Evolutionary conservation across 768 basidiomycete species (phyloP), one percentile per base, ranked within the genome.

Genomic region (Pilatotrama ljubarskyi): DNA sequence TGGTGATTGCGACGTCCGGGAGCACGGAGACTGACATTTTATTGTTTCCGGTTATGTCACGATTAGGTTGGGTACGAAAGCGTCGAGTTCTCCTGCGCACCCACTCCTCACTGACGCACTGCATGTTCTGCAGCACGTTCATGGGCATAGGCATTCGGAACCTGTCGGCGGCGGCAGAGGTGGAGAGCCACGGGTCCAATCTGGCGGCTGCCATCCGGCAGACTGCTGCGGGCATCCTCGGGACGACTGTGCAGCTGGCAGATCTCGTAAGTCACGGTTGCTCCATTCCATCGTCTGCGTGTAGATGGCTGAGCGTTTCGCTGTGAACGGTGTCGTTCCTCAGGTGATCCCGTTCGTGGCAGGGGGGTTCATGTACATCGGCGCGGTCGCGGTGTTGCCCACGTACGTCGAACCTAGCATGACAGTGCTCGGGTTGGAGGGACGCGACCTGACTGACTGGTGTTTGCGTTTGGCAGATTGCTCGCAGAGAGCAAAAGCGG

Each of bases 361-460:
- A 35, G 92, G 92, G 64, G 93, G 93, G 17, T 97, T 95, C 77
- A 77, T 96, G 68, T 95, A 95, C 75, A 95, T 96, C 69, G 94
- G 93, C 25, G 91, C 91, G 29, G 94, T 95, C 57, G 92, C 93
- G 48, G 93, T 95, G 61, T 77, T 95, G 60, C 93, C 93, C 66
- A 91, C 90, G 91, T 93, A 81, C 69, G 90, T 81, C 18, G 25
- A 38, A 26, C 35, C 22, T 59, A 60, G 62, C 43, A 5, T 57
- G 38, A 40, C 47, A 26, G n/a, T 26, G 8, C 41, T 47, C 55
- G 43, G 32, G 35, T 18, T 4, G n/a, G 24, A 10, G 24, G n/a
- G 44, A 10, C 24, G 26, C 26, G 26, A 17, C 26, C 24, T 25
- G 44, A n/a, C 46, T 32, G 46, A n/a, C 26, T 14, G 5, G 44